Base-by-base conservation (phyloP, 495 filamentous ascomycete species). In the Achaetomiella virescens region DNA sequence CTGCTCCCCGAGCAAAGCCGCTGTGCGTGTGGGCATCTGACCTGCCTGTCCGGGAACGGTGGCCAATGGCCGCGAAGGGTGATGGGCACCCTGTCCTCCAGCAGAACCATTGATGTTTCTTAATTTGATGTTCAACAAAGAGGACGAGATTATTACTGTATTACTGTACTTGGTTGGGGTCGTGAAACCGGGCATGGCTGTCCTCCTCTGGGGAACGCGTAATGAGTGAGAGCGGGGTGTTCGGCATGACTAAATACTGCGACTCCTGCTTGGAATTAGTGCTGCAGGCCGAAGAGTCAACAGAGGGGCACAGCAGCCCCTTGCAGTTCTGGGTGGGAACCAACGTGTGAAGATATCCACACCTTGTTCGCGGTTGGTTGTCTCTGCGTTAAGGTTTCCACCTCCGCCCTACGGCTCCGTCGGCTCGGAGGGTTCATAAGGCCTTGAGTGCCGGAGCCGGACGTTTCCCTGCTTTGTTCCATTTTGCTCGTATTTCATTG, bases 31-130 rank as follows among this genome's bases (percentile, higher is more conserved):
- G 35, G 35, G 24, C 52, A 48, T 55, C 52, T 55, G 52, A 54
- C 52, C 52, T 47, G 31, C 44, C 35, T 41, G 9, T 54, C 52
- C 42, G 51, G 41, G 31, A 36, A 17, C 17, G 12, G 8, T 31
- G 44, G 44, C 52, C 52, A 55, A 54, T 54, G 22, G 44, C 22
- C n/a, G n/a, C n/a, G n/a, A n/a, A n/a, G n/a, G n/a, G n/a, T n/a
- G n/a, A n/a, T n/a, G n/a, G n/a, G n/a, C n/a, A n/a, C n/a, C n/a
- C n/a, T n/a, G n/a, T n/a, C n/a, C n/a, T n/a, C n/a, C n/a, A n/a
- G n/a, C n/a, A n/a, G n/a, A n/a, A n/a, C n/a, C n/a, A n/a, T n/a
- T n/a, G 38, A 15, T 20, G 14, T 46, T 21, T 20, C 18, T 5
- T 41, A 9, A 18, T 17, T 18, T 14, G 17, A 9, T 41, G 15